phyloP scores from a whole-genome alignment of 1,139 yeast species.

The Blastobotrys indianensis region DNA sequence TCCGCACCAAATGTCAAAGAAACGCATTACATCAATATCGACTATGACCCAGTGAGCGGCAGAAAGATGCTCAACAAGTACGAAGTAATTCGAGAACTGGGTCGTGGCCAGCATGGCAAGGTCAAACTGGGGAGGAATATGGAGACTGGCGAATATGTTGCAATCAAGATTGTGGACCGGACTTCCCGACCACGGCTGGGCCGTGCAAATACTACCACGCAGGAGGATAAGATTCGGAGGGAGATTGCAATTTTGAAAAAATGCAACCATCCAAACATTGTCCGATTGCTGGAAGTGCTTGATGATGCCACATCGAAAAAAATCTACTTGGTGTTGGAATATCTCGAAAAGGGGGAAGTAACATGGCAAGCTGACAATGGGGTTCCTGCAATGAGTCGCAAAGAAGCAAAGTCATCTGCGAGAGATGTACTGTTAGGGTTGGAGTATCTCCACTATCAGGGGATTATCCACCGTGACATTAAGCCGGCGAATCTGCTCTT shows the following conservation, averaged over 20 bases:
- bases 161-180: constrained; percentile 87
- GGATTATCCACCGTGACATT: constrained; percentile 93
- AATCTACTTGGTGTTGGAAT: constrained; percentile 86
- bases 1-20: constrained; percentile 53
- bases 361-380: constrained; percentile 58
- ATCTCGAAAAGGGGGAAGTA: constrained; percentile 87
- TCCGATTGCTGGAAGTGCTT: constrained; percentile 76
- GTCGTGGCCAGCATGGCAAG: constrained; percentile 96
- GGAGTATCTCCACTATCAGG: constrained; percentile 88
- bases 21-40: constrained; percentile 72
- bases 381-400: constrained; percentile 28
- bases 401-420: constrained; percentile 35
- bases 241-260: constrained; percentile 97
- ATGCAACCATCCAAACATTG: constrained; percentile 88
- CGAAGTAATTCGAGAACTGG: constrained; percentile 81
- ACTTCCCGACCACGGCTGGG: constrained; percentile 58
- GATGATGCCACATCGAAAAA: constrained; percentile 82
- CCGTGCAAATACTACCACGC: constrained; percentile 37
- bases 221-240: constrained; percentile 71
- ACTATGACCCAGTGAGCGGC: constrained; percentile 82
- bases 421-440: constrained; percentile 85
- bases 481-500: constrained; percentile 92
- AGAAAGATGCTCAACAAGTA: constrained; percentile 84
- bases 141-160: constrained; percentile 67
- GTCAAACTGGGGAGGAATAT: constrained; percentile 85